A percentile compares a stretch with the other conserved stretches of the same genome.
Conservation (phyloP, 805 yeast species). For the Saccharomycopsis sp. region DNA sequence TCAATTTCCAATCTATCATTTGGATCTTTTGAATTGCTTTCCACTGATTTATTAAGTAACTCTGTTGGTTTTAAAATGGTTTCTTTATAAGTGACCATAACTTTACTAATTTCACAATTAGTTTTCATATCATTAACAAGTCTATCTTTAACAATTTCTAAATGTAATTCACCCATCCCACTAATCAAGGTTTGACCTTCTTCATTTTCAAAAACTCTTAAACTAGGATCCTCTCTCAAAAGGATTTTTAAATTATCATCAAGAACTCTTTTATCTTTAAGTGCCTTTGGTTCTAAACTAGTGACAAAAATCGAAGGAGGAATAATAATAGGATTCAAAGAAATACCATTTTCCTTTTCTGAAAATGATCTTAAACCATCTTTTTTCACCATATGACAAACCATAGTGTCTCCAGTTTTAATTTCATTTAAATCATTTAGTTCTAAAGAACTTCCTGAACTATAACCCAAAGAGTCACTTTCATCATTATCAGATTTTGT, state of each 20-base stretch:
- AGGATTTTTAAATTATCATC: conserved; percentile 56
- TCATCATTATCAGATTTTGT: neutral
- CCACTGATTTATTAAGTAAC: conserved; percentile 20
- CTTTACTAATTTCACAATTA: conserved; percentile 66
- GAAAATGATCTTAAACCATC: conserved; percentile 38
- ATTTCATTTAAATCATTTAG: conserved; percentile 41
- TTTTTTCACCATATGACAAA: conserved; percentile 46
- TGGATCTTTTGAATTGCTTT: conserved; percentile 17
- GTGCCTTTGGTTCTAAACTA: conserved; percentile 69
- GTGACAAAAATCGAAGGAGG: conserved; percentile 94
- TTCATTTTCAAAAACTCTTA: conserved; percentile 60
- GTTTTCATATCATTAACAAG: conserved; percentile 76
- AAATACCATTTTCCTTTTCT: conserved; percentile 33
- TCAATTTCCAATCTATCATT: conserved; percentile 17
- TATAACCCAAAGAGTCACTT: neutral
- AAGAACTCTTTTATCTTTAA: conserved; percentile 70
- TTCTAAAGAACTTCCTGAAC: neutral
- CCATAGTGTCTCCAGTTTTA: conserved; percentile 84
- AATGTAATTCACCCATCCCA: conserved; percentile 96
- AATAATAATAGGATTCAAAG: conserved; percentile 62
- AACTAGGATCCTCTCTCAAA: conserved; percentile 85
- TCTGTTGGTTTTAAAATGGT: conserved; percentile 31
- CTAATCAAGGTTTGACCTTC: conserved; percentile 86
- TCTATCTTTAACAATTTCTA: conserved; percentile 79
- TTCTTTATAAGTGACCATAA: conserved; percentile 87